Conservation (phyloP, 768 basidiomycete species). For the Leccinum barrowsii region DNA sequence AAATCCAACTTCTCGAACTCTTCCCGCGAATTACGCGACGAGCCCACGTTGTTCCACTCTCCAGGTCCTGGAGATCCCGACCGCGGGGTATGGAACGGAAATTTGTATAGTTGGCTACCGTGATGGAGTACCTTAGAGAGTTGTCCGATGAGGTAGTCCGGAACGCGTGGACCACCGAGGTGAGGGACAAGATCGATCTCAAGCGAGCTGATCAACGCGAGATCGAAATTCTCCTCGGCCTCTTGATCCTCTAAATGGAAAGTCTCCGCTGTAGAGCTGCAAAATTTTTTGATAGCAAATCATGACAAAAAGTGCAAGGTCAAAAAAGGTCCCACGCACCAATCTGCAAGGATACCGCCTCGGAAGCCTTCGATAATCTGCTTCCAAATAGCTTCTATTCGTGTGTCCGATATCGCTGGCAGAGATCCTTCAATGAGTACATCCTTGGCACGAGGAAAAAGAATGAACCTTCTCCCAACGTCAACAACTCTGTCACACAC, state of each 20-base stretch:
- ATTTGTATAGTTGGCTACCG: constrained; percentile 63
- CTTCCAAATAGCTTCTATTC: constrained; percentile 81
- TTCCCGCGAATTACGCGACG: constrained; percentile 15
- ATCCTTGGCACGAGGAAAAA: not conserved
- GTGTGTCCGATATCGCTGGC: constrained; percentile 55
- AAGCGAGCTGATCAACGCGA: constrained; percentile 70
- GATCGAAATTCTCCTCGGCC: constrained; percentile 81
- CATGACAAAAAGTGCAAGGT: not conserved
- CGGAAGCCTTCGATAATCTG: constrained; percentile 78
- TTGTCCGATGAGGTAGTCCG: constrained; percentile 65
- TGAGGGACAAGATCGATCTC: constrained; percentile 80
- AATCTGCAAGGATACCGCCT: constrained; percentile 81
- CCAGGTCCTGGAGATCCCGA: constrained; percentile 10
- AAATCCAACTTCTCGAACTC: constrained; percentile 38
- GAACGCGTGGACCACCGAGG: constrained; percentile 63
- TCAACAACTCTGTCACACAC: too few relatives aligned
- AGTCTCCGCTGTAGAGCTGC: constrained; percentile 55
- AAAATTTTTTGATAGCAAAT: not conserved
- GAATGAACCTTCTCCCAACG: too few relatives aligned
- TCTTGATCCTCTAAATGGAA: constrained; percentile 65
- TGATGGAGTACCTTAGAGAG: constrained; percentile 69
- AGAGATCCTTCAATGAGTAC: not conserved
- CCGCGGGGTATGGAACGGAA: constrained; percentile 1
- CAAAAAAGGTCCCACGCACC: constrained; percentile 43
- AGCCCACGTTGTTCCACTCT: constrained; percentile 5